Base-by-base conservation (phyloP, 768 basidiomycete genomes). In the Kwoniella botswanensis region DNA sequence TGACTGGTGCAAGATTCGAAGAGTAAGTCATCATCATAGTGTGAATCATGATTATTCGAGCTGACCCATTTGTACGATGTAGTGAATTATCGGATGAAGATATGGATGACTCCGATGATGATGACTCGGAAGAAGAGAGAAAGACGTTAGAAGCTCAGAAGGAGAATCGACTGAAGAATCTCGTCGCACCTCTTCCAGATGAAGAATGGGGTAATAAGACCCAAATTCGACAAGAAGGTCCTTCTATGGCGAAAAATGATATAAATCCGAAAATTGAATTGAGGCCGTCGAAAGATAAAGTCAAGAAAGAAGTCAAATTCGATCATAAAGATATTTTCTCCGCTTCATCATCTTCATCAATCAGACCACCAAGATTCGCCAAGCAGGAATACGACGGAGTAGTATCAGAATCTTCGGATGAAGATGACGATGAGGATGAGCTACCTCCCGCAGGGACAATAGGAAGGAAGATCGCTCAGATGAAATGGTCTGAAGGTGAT, bases 371-470 rank as follows among this genome's bases (percentile, higher is more conserved):
- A 1, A 88, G 95, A 67, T 86, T 98, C 52, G 86, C 90, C 11
- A 89, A 93, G 26, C 90, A 98, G 77, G 87, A 87, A 75, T 98
- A 90, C 78, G 97, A 99, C 59, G 97, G 97, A 1, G 93, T 80
- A n/a, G 71, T 79, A 26, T 92, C 29, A 89, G 85, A 96, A 79
- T 97, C 94, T 26, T 75, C 76, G 76, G 93, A 94, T 73, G 93
- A 93, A 76, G 67, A 60, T 4, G 89, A 89, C 58, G 91, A 90
- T 43, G 87, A 85, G 21, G 85, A 82, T 26, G 65, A 72, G 17
- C 35, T 71, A 18, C 71, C 74, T n/a, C 64, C 75, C 18, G 57
- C 61, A 10, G 81, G 82, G 0, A 76, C 76, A 4, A 22, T 79
- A 42, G 80, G 79, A 15, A 62, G 78, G 42, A 71, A 70, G 60